A percentile compares a stretch with the other conserved stretches of the same genome.
These are phyloP conservation scores for Hymenochaete sp. DNA, from an alignment of 1,284 basidiomycete species.

Conservation along the genomic window DNA sequence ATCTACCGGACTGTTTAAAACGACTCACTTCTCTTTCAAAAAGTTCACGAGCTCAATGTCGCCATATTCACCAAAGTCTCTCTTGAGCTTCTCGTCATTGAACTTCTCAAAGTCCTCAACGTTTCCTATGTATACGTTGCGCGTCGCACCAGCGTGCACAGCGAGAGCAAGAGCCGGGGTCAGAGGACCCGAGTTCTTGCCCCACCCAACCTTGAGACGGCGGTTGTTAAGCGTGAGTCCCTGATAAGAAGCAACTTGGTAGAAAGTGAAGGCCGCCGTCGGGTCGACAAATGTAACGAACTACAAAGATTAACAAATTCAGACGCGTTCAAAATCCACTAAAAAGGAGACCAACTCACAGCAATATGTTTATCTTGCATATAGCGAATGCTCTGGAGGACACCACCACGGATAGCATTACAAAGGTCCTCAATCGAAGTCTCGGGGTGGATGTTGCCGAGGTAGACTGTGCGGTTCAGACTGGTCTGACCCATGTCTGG, in stretches of 20 bases:
- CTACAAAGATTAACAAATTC: conserved; percentile 31
- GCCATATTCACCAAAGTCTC: conserved; percentile 87
- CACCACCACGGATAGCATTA: conserved; percentile 88
- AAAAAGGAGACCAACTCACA: conserved; percentile 36
- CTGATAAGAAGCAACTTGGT: conserved; percentile 80
- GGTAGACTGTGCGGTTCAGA: conserved; percentile 83
- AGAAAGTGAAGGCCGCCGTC: conserved; percentile 83
- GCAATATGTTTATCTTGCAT: conserved; percentile 94
- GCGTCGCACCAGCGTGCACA: conserved; percentile 83
- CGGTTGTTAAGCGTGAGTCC: conserved; percentile 86
- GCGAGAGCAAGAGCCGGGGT: conserved; percentile 76
- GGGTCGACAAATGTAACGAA: conserved; percentile 90
- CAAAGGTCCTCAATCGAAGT: conserved; percentile 88
- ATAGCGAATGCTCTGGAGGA: conserved; percentile 83
- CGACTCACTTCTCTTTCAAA: conserved; percentile 80
- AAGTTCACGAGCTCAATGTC: conserved; percentile 95
- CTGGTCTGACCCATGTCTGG: conserved; percentile 37
- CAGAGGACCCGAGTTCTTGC: conserved; percentile 82
- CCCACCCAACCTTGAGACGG: conserved; percentile 91
- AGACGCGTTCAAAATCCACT: conserved; percentile 13
- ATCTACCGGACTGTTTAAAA: not conserved
- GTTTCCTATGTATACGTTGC: conserved; percentile 92
- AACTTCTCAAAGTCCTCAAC: conserved; percentile 88
- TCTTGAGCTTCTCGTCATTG: conserved; percentile 75
- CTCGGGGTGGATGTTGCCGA: conserved; percentile 92